Percentiles rank a stretch among this genome's conserved stretches.
Conservation (phyloP, 2,329 filamentous ascomycete species). For the Aspergillus tanneri region DNA sequence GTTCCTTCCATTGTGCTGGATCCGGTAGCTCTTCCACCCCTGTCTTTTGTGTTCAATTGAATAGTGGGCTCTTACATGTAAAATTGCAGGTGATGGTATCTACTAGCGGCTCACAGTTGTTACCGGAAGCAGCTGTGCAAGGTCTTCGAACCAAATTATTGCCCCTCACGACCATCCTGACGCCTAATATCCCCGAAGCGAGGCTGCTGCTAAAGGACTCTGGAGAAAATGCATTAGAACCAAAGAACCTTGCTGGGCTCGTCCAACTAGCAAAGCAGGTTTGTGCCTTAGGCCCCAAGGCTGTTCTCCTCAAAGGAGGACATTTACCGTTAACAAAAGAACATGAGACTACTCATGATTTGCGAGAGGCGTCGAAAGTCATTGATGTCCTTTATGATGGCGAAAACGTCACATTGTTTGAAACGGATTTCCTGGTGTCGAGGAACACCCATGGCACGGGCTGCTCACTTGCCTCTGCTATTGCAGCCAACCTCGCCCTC, state of each 20-base stretch:
- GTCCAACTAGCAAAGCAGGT: slow-evolving; percentile 67
- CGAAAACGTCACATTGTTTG: slow-evolving; percentile 58
- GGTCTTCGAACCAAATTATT: slow-evolving; percentile 42
- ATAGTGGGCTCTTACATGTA: slow-evolving; percentile 14
- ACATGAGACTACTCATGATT: slow-evolving; percentile 56
- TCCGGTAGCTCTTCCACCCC: slow-evolving; percentile 58
- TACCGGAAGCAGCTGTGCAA: slow-evolving; percentile 45
- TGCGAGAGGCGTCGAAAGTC: slow-evolving; percentile 64
- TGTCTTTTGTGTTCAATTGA: background rate
- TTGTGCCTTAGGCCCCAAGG: slow-evolving; percentile 68
- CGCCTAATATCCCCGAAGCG: slow-evolving; percentile 52
- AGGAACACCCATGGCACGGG: slow-evolving; percentile 92
- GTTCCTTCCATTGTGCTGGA: slow-evolving; percentile 67
- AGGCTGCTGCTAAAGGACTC: slow-evolving; percentile 45
- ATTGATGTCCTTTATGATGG: slow-evolving; percentile 74
- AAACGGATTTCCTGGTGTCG: slow-evolving; percentile 69
- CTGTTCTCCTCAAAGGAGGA: slow-evolving; percentile 86
- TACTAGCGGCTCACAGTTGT: slow-evolving; percentile 49
- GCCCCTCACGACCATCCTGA: slow-evolving; percentile 47
- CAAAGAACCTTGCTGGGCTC: slow-evolving; percentile 63
- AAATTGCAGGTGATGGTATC: slow-evolving; percentile 75
- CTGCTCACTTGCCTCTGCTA: slow-evolving; percentile 81
- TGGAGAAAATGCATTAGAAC: slow-evolving; percentile 41
- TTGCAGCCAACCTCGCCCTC: slow-evolving; percentile 61
- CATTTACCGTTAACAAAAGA: slow-evolving; percentile 75